A percentile compares a stretch with the other conserved stretches of the same genome.
These are phyloP conservation scores for Kurtzmaniella fragi DNA, from an alignment of 805 yeast species.

Conservation along the genomic window DNA sequence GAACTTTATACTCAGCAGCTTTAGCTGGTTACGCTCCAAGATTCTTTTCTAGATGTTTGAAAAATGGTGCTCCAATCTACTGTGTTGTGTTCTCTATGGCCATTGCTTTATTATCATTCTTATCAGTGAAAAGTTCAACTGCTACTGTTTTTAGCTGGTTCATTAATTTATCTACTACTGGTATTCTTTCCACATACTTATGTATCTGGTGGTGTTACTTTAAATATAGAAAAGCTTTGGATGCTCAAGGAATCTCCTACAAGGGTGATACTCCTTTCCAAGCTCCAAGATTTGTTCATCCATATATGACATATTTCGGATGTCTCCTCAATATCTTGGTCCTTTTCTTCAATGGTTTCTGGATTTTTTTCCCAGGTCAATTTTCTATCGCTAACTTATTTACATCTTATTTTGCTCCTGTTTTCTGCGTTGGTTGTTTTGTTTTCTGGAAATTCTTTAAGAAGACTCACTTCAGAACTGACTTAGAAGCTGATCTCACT, in stretches of 20 bases:
- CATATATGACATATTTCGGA: constrained; percentile 22
- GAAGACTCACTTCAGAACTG: constrained; percentile 25
- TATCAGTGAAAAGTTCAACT: constrained; percentile 23
- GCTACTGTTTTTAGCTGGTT: constrained; percentile 32
- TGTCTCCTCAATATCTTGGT: constrained; percentile 17
- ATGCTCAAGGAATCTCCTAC: constrained; percentile 21
- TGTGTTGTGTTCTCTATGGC: constrained; percentile 18
- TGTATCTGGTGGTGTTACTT: constrained; percentile 29
- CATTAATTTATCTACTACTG: constrained; percentile 32
- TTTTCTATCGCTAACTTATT: constrained; percentile 29
- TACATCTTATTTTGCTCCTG: constrained; percentile 35
- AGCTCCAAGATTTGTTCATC: constrained; percentile 19
- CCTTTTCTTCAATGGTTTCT: constrained; percentile 37
- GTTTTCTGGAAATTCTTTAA: constrained; percentile 22
- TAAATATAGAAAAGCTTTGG: constrained; percentile 24
- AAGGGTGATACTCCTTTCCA: constrained; percentile 11
- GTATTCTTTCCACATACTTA: constrained; percentile 23
- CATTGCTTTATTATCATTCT: constrained; percentile 22
- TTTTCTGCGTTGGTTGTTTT: constrained; percentile 18
- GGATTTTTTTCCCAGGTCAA: constrained; percentile 35
- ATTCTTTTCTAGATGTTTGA: constrained; percentile 25
- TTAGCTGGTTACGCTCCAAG: constrained; percentile 33
- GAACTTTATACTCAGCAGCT: constrained; percentile 29
- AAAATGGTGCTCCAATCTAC: constrained; percentile 29
- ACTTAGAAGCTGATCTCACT: constrained; percentile 28